These are phyloP conservation scores for Corniculantispora saksenae DNA, from an alignment of 2,329 filamentous ascomycete genomes.

Conservation along the genomic window DNA sequence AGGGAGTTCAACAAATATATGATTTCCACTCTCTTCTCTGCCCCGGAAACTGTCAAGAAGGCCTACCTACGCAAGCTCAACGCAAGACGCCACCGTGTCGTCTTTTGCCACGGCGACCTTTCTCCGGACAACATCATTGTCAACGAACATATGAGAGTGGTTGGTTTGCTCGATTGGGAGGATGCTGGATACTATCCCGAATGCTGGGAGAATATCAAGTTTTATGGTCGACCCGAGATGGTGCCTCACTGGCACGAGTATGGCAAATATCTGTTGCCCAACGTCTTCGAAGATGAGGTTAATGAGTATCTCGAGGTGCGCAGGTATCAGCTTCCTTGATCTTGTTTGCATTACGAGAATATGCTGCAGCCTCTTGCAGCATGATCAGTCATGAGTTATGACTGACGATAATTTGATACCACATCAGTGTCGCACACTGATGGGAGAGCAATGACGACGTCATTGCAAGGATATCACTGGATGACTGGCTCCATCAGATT, in stretches of 20 bases:
- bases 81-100: slow-evolving; percentile 26
- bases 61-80: slow-evolving; percentile 21
- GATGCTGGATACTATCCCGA: slow-evolving; percentile 45
- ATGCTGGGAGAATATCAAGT: slow-evolving; percentile 35
- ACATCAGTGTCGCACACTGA: background rate
- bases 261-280: slow-evolving; percentile 10
- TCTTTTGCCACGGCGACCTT: slow-evolving; percentile 53
- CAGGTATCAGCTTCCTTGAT: background rate
- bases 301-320: background rate
- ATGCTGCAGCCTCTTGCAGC: background rate
- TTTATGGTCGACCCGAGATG: slow-evolving; percentile 21
- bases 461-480: background rate
- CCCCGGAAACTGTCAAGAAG: slow-evolving; percentile 9
- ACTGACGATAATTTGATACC: background rate
- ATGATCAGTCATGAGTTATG: background rate
- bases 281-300: slow-evolving; percentile 12
- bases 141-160: slow-evolving; percentile 32
- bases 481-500: background rate
- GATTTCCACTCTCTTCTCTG: slow-evolving; percentile 3
- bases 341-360: background rate
- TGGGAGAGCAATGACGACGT: background rate
- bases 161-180: slow-evolving; percentile 49
- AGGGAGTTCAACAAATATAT: slow-evolving; percentile 24
- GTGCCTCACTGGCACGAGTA: slow-evolving; percentile 15
- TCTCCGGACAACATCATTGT: slow-evolving; percentile 43